Evolutionary conservation across 768 basidiomycete species (phyloP), one percentile per base, ranked within the genome.

Genomic region (Auricularia heimuer): DNA sequence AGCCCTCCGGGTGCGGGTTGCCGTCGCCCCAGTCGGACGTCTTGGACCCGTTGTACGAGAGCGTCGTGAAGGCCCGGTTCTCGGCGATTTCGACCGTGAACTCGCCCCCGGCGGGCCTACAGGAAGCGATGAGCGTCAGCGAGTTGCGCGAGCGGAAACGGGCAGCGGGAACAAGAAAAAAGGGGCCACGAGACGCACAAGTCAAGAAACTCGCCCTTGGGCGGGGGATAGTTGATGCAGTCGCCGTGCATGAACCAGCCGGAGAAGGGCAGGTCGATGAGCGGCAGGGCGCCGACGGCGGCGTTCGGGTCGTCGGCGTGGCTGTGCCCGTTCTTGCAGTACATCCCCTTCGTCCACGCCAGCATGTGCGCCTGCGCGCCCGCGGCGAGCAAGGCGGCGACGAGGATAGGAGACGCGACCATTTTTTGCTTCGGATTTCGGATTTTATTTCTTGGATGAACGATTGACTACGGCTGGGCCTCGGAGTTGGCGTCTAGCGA

Each of bases 81-180:
- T 21, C 60, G 3, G 64, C 64, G 18, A 65, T 21, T n/a, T 65
- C 64, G 44, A 62, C 64, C 12, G 64, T 65, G 58, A 65, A 65
- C 36, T 21, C 14, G 37, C 60, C 58, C 7, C 60, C 39, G 61
- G 58, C 60, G 42, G 64, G 64, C 33, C 64, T 65, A n/a, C 10
- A 33, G 16, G 21, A 6, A 8, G 21, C 6, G 18, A 42, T 61
- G 14, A 61, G 60, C 18, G 21, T 7, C 33, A 14, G 33, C 10
- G 16, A n/a, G n/a, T n/a, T n/a, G n/a, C n/a, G n/a, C n/a, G n/a
- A n/a, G n/a, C n/a, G n/a, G n/a, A n/a, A n/a, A n/a, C n/a, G n/a
- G n/a, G n/a, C n/a, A n/a, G n/a, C n/a, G n/a, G n/a, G n/a, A n/a
- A n/a, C n/a, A n/a, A n/a, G n/a, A n/a, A n/a, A n/a, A 35, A 35